Evolutionary conservation across 2,329 filamentous ascomycete genomes (phyloP), one percentile per base, ranked within the genome.

Genomic region (Epichloe amarillans): DNA sequence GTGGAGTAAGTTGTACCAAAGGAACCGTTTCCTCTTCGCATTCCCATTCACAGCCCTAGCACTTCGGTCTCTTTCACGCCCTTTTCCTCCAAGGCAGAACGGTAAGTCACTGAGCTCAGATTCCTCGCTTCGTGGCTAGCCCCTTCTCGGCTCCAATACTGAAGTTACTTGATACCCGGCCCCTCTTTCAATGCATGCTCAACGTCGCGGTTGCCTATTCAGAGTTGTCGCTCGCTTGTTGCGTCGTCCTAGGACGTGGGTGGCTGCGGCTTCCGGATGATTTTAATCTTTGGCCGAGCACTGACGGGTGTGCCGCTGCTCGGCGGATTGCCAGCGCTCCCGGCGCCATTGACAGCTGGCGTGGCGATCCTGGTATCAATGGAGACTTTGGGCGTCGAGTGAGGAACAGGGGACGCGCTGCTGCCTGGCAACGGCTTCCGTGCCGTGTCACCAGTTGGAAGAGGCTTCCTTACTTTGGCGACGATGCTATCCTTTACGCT

Each of bases 391-490:
- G 58, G 59, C 11, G 60, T 59, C 7, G 57, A 48, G n/a, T 57
- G 54, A 10, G 58, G 46, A 5, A 51, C 36, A 17, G 57, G 58
- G 1, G 63, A 57, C 5, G 60, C 50, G 17, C 60, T 57, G 8
- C 61, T 57, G 8, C 61, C 60, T 6, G 66, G 66, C n/a, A 69
- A 44, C 4, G 66, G 65, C 46, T 61, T 67, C 36, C 65, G 60
- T 1, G 50, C 50, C 15, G 43, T 35, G 4, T 65, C 64, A 4
- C 63, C 63, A 3, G 56, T 55, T 3, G 66, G 66, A 6, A 69
- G 56, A 14, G 67, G 66, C 39, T 69, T 69, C 36, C 67, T 59
- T 12, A 59, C 62, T 49, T 69, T 70, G 12, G 62, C 60, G 1
- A 60, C 59, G 26, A 66, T 64, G 7, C 55, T 57, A 15, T 66